These are phyloP conservation scores for Hypoxylon sp. DNA, from an alignment of 2,329 filamentous ascomycete genomes.

Conservation along the genomic window DNA sequence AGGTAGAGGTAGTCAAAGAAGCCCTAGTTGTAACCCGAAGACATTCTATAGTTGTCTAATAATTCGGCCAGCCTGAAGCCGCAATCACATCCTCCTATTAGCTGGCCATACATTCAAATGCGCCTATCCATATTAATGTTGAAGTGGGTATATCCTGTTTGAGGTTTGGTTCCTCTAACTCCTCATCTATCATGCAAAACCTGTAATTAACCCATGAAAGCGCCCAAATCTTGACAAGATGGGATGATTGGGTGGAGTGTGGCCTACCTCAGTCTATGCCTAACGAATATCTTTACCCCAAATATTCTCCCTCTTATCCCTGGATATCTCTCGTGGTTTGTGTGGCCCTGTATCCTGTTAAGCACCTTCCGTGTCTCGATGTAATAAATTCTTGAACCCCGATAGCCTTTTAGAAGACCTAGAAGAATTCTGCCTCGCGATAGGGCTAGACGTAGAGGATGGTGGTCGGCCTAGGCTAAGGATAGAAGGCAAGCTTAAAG, in stretches of 20 bases:
- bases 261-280: no score
- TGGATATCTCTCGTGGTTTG: no score
- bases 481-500: neutral
- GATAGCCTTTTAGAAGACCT: constrained; percentile 4
- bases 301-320: no score
- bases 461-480: neutral
- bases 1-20: no score
- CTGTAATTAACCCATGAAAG: neutral
- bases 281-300: no score
- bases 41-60: neutral
- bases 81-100: neutral
- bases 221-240: neutral
- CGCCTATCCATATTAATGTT: neutral
- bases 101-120: neutral
- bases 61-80: neutral
- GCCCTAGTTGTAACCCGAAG: neutral
- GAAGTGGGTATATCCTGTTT: neutral
- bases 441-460: neutral
- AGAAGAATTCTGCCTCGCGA: constrained; percentile 11
- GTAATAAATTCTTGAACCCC: neutral
- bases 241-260: no score
- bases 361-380: no score
- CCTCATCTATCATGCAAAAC: neutral
- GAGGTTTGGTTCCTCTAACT: neutral
- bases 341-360: no score